Evolutionary conservation across 2,329 filamentous ascomycete genomes (phyloP).

Genomic region (Dactylellina leptospora): DNA sequence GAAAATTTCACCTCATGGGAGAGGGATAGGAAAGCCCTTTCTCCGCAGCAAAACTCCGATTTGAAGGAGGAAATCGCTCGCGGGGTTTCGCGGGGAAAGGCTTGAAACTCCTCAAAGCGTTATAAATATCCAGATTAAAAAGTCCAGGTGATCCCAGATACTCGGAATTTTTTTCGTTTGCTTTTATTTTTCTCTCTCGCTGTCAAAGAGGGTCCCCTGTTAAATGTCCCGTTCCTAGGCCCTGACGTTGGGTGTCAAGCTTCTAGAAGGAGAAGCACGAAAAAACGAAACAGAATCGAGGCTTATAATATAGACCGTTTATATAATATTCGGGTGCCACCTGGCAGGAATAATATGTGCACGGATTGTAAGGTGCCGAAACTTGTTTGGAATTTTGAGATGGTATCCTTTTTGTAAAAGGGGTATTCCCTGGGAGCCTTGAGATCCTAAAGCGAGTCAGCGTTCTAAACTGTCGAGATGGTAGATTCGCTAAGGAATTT

Average conservation of each 20-base stretch:
- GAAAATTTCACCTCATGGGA: constrained; percentile 37
- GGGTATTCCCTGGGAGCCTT: constrained; percentile 21
- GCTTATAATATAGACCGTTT: constrained; percentile 18
- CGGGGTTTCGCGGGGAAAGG: constrained; percentile 37
- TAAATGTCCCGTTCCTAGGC: constrained; percentile 25
- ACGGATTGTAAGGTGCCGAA: constrained; percentile 40
- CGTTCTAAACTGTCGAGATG: constrained; percentile 21
- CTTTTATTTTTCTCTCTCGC: constrained; percentile 38
- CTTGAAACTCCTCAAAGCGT: constrained; percentile 38
- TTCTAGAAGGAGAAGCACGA: constrained; percentile 33
- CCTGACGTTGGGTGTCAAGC: constrained; percentile 33
- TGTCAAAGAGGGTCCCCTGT: constrained; percentile 30
- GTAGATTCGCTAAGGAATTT: constrained; percentile 38
- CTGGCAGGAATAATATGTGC: constrained; percentile 36
- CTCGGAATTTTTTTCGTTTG: constrained; percentile 43
- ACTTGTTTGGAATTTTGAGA: constrained; percentile 39
- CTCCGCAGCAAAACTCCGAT: constrained; percentile 52
- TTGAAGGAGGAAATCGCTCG: constrained; percentile 47
- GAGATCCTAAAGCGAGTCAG: constrained; percentile 22
- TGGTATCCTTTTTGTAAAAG: constrained; percentile 30
- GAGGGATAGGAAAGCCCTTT: constrained; percentile 21
- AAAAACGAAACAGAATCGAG: not conserved
- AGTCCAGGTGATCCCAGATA: constrained; percentile 47
- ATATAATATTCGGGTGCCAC: constrained; percentile 43
- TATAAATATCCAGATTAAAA: constrained; percentile 53